Conservation (phyloP, 1,284 basidiomycete species). For the Sporisorium sorghi region DNA sequence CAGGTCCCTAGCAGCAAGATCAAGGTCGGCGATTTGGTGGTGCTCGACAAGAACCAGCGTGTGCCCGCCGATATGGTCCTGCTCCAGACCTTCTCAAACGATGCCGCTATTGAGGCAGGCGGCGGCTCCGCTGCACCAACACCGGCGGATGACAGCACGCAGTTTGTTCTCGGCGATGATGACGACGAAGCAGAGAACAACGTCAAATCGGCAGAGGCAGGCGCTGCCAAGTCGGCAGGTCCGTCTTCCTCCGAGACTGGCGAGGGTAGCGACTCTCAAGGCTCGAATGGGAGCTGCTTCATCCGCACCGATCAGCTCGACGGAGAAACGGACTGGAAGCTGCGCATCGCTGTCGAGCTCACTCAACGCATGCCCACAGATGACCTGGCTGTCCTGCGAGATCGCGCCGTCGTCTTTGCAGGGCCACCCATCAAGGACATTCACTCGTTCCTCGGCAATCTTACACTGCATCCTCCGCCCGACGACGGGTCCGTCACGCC, state of each 20-base stretch:
- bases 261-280: slow-evolving; percentile 67
- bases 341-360: slow-evolving; percentile 85
- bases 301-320: slow-evolving; percentile 98
- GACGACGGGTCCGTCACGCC: slow-evolving; percentile 31
- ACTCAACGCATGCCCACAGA: slow-evolving; percentile 80
- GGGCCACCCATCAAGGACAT: slow-evolving; percentile 97
- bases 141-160: slow-evolving; percentile 17
- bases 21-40: slow-evolving; percentile 89
- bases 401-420: slow-evolving; percentile 73
- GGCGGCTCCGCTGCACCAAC: slow-evolving; percentile 18
- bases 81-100: slow-evolving; percentile 77
- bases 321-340: slow-evolving; percentile 99
- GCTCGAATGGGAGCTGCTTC: slow-evolving; percentile 90
- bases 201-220: slow-evolving; percentile 6
- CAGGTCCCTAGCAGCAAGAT: slow-evolving; percentile 82
- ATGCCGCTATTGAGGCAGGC: slow-evolving; percentile 37
- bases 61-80: slow-evolving; percentile 95
- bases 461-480: slow-evolving; percentile 77
- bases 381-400: slow-evolving; percentile 76
- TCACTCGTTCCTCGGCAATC: slow-evolving; percentile 91
- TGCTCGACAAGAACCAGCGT: slow-evolving; percentile 95
- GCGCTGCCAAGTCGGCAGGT: background rate
- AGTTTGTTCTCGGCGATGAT: slow-evolving; percentile 58
- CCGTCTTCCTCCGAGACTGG: background rate
- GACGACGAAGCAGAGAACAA: slow-evolving; percentile 30